Evolutionary conservation across 2,329 filamentous ascomycete species (phyloP).

Genomic region (Mollisia scopiformis): DNA sequence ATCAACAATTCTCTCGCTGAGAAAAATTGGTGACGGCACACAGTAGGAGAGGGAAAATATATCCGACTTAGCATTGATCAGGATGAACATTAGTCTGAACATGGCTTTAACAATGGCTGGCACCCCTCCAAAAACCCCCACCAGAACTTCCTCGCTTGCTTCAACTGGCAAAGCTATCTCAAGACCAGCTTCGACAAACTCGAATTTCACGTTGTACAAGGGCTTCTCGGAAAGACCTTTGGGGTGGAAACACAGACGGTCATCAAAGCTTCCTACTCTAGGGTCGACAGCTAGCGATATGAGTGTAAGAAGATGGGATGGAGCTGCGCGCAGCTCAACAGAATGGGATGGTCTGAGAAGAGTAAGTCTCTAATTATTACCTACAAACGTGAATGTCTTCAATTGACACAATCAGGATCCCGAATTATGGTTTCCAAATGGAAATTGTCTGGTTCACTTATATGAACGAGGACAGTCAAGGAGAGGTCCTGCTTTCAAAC

Average conservation of each 20-base stretch:
- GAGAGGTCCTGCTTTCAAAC: conserved; percentile 67
- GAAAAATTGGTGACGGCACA: conserved; percentile 6
- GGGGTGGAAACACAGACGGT: conserved; percentile 26
- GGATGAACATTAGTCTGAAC: conserved; percentile 25
- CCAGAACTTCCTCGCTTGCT: conserved; percentile 7
- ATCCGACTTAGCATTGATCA: neutral
- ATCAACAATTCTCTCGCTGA: conserved; percentile 13
- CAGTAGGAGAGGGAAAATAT: neutral
- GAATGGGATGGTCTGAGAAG: conserved; percentile 49
- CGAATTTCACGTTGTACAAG: conserved; percentile 24
- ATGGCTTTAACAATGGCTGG: conserved; percentile 25
- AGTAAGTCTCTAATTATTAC: conserved; percentile 36
- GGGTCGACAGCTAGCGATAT: conserved; percentile 21
- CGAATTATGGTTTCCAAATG: conserved; percentile 70
- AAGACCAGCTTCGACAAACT: conserved; percentile 10
- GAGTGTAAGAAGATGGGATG: conserved; percentile 41
- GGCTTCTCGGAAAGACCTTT: conserved; percentile 27
- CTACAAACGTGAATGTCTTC: neutral
- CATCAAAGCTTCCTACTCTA: conserved; percentile 7
- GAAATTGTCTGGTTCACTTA: conserved; percentile 72
- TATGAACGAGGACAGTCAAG: conserved; percentile 67
- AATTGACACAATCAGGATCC: conserved; percentile 56
- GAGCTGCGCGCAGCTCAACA: conserved; percentile 33
- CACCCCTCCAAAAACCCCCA: conserved; percentile 11
- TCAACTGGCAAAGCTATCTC: neutral